These are phyloP conservation scores for Brassica carinata DNA, from an alignment of 345 rosid species.

Conservation along the genomic window DNA sequence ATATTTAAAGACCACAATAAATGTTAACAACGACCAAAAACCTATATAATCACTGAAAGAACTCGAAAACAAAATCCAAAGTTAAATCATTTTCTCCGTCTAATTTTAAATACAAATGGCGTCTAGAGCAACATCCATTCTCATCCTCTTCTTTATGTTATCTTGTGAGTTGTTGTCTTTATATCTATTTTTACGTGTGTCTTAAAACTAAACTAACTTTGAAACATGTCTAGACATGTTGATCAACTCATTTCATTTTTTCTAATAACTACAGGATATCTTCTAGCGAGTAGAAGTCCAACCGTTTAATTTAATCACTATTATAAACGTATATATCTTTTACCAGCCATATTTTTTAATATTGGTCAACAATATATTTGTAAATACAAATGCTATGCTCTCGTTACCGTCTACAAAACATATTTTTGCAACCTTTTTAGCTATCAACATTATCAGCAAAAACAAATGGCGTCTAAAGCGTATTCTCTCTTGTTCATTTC, in stretches of 20 bases:
- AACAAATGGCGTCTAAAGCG: conserved; percentile 23
- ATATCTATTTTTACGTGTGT: neutral
- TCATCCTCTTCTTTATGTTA: neutral
- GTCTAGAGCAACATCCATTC: conserved; percentile 5
- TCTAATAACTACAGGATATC: too few relatives aligned
- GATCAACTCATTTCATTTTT: too few relatives aligned
- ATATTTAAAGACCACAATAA: neutral
- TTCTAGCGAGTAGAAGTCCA: too few relatives aligned
- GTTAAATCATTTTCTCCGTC: neutral
- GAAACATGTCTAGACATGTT: too few relatives aligned
- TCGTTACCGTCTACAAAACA: neutral
- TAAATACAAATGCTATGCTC: neutral
- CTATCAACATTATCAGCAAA: conserved; percentile 6
- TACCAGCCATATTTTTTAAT: neutral
- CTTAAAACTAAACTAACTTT: too few relatives aligned
- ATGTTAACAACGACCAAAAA: neutral
- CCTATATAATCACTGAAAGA: neutral
- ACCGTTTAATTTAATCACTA: neutral
- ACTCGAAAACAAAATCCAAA: neutral
- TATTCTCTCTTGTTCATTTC: conserved; percentile 7
- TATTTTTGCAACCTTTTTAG: neutral
- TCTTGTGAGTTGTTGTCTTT: conserved; percentile 7
- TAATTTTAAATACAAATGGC: neutral
- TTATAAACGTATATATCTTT: neutral
- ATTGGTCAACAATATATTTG: neutral